Evolutionary conservation across 768 basidiomycete species (phyloP), one percentile per base, ranked within the genome.

Genomic region (Russula ochroleuca): DNA sequence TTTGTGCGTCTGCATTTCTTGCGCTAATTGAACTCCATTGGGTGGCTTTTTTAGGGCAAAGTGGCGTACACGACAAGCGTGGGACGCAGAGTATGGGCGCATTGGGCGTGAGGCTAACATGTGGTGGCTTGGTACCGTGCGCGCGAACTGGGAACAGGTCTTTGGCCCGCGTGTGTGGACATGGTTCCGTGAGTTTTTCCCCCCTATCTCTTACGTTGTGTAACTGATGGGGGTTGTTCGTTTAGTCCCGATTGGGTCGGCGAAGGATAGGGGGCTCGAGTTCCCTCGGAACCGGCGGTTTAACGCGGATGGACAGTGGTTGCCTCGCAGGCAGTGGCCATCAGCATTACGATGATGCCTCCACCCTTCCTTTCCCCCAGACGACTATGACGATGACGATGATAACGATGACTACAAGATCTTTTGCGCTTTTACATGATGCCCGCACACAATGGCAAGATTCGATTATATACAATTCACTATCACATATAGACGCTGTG

Each of bases 51-150:
- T 47, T 71, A 88, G 87, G 25, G 81, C 76, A 3, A 87, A 81
- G 65, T 75, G 75, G 38, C 73, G 70, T 38, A 81, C 78, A 19
- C 72, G 70, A 48, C 73, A 70, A 40, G 73, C 78, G 49, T 95
- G 90, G 87, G 84, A 92, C 67, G 74, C 75, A 28, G 93, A 95
- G 69, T 98, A 91, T 90, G 94, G 94, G 0, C 74, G 78, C 33
- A 77, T 90, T 0, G 77, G 80, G 8, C 83, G 78, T 35, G 94
- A 95, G 70, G 93, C 89, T 0, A 86, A 94, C 71, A 74, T 95
- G 8, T 98, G 94, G 94, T 92, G 88, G 85, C 74, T 84, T 40
- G 94, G 90, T 31, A 82, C 79, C 66, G 64, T 68, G 50, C 73
- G 78, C 54, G 77, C 75, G 48, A 87, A 86, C 67, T 97, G 94